These are phyloP conservation scores for Neoscytalidium dimidiatum DNA, from an alignment of 2,329 filamentous ascomycete genomes.

Conservation along the genomic window DNA sequence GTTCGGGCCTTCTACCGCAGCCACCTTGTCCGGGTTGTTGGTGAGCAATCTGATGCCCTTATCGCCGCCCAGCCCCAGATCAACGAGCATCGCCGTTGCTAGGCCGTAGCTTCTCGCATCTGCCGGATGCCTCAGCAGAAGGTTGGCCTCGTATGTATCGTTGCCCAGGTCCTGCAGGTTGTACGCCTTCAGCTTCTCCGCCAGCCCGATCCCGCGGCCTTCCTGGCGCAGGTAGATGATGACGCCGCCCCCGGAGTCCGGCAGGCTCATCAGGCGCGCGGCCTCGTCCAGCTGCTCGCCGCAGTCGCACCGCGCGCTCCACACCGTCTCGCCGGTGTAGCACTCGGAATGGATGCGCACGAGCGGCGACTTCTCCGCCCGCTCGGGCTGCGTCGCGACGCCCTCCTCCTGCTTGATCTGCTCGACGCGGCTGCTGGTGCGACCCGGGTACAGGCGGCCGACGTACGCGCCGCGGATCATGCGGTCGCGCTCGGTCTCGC, in stretches of 20 bases:
- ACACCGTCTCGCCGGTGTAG: conserved; percentile 97
- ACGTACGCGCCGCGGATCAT: conserved; percentile 95
- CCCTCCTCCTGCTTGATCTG: conserved; percentile 44
- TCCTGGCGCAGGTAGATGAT: conserved; percentile 97
- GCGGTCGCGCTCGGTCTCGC: conserved; percentile 83
- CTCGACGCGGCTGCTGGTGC: conserved; percentile 72
- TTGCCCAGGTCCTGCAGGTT: conserved; percentile 95
- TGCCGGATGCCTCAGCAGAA: conserved; percentile 86
- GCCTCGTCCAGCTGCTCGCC: conserved; percentile 97
- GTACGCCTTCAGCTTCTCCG: conserved; percentile 96
- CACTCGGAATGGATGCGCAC: conserved; percentile 97
- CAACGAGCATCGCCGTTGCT: conserved; percentile 91
- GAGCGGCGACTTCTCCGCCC: conserved; percentile 60
- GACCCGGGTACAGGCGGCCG: conserved; percentile 81
- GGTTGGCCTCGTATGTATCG: conserved; percentile 96
- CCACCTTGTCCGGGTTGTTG: conserved; percentile 96
- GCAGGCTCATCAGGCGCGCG: conserved; percentile 84
- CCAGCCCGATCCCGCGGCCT: conserved; percentile 89
- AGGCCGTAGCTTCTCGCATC: conserved; percentile 93
- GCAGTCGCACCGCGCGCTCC: conserved; percentile 97
- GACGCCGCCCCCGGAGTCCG: conserved; percentile 69
- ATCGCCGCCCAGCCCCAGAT: conserved; percentile 72
- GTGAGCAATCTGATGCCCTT: conserved; percentile 79
- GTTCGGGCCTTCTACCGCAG: conserved; percentile 89
- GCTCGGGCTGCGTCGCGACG: conserved; percentile 26